Conservation (phyloP, 2,329 filamentous ascomycete species). For the Apiospora rasikravindrae region DNA sequence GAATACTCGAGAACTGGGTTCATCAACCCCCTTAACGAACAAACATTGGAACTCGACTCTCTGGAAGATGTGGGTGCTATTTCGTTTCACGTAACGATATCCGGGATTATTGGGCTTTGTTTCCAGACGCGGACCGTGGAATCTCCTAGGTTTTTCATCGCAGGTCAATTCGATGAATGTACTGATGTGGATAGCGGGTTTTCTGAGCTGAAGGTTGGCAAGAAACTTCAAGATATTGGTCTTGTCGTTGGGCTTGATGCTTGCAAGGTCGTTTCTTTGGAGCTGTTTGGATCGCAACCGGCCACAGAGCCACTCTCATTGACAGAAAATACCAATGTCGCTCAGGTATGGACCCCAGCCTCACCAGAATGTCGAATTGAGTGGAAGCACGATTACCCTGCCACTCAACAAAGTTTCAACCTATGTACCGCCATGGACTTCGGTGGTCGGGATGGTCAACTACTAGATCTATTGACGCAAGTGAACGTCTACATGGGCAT, state of each 20-base stretch:
- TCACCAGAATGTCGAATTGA: conserved; percentile 21
- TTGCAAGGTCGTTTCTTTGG: conserved; percentile 29
- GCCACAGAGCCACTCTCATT: neutral
- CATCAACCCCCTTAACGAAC: conserved; percentile 23
- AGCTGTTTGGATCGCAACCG: conserved; percentile 21
- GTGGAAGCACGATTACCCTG: conserved; percentile 21
- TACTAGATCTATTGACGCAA: conserved; percentile 22
- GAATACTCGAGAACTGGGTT: conserved; percentile 24
- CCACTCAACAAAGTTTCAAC: conserved; percentile 24
- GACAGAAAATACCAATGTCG: neutral
- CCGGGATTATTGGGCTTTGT: conserved; percentile 26
- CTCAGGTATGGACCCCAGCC: conserved; percentile 28
- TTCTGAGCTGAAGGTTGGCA: conserved; percentile 15
- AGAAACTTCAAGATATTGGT: conserved; percentile 15
- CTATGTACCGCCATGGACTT: conserved; percentile 30
- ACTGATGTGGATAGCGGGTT: conserved; percentile 24
- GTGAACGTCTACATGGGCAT: conserved; percentile 26
- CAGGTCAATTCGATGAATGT: neutral
- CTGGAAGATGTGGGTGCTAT: conserved; percentile 23
- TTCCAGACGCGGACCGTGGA: conserved; percentile 22
- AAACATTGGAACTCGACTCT: conserved; percentile 19
- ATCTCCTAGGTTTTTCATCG: neutral
- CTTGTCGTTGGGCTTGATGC: conserved; percentile 29
- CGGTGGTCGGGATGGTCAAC: conserved; percentile 25
- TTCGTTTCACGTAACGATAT: conserved; percentile 22